Evolutionary conservation across 2,329 filamentous ascomycete genomes (phyloP).

Genomic region (Teratosphaeria nubilosa): DNA sequence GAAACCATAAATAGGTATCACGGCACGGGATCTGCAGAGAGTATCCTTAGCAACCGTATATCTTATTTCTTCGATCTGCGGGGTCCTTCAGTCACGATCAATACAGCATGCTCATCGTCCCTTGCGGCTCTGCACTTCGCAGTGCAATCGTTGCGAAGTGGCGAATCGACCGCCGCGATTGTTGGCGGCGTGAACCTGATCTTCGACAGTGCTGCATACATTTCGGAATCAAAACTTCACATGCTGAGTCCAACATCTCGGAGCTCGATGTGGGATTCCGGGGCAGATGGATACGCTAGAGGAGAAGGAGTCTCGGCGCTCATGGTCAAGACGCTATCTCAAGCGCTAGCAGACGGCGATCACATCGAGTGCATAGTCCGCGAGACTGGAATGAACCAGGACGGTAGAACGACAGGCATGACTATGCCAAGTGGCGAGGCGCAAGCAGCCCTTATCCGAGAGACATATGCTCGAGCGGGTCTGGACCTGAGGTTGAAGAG

Average conservation of each 20-base stretch:
- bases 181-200: background rate
- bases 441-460: conserved; percentile 2
- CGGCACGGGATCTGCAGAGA: background rate
- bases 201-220: background rate
- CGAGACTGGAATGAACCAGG: background rate
- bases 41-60: background rate
- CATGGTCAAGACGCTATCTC: background rate
- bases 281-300: background rate
- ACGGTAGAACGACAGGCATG: background rate
- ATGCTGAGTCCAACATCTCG: background rate
- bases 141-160: background rate
- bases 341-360: background rate
- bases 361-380: background rate
- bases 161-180: background rate
- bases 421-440: background rate
- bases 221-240: background rate
- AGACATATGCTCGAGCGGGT: background rate
- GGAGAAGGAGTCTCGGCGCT: background rate
- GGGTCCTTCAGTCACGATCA: background rate
- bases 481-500: background rate
- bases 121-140: background rate
- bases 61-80: background rate
- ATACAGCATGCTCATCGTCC: background rate
- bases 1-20: background rate
- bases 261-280: background rate